Percentiles rank a stretch among this genome's conserved stretches.
Evolutionary conservation across 805 yeast genomes (phyloP).

Genomic region (Cyberlindnera lachancei): DNA sequence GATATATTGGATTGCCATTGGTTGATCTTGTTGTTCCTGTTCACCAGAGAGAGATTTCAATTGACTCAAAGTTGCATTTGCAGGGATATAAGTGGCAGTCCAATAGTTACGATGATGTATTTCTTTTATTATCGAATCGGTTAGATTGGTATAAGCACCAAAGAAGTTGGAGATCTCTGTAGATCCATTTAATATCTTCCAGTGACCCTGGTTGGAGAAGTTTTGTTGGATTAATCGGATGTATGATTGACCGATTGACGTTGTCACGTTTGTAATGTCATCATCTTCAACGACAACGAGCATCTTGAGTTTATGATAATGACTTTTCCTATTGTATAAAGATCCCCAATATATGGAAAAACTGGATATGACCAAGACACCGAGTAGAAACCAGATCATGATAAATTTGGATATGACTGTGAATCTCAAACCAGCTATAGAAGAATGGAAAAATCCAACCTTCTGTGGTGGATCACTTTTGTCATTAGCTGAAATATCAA

Average conservation of each 20-base stretch:
- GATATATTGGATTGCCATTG: slow-evolving; percentile 33
- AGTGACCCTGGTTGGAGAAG: slow-evolving; percentile 2
- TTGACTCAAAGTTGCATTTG: slow-evolving; percentile 24
- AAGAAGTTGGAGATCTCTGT: slow-evolving; percentile 19
- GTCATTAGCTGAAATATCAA: no score
- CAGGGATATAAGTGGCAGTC: slow-evolving; percentile 49
- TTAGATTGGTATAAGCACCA: slow-evolving; percentile 16
- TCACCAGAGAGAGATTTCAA: slow-evolving; percentile 4
- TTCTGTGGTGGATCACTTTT: not conserved
- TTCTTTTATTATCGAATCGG: slow-evolving; percentile 32
- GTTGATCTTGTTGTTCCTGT: slow-evolving; percentile 19
- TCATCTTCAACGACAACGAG: slow-evolving; percentile 29
- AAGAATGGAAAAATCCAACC: not conserved
- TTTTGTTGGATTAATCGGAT: slow-evolving; percentile 1
- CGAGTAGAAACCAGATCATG: not conserved
- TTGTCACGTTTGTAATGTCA: slow-evolving; percentile 13
- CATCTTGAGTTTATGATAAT: slow-evolving; percentile 21
- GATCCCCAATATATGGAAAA: slow-evolving; percentile 34
- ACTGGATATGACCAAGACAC: not conserved
- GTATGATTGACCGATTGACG: slow-evolving; percentile 23
- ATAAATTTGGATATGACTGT: not conserved
- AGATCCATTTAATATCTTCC: slow-evolving; percentile 17
- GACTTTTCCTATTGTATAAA: slow-evolving; percentile 21
- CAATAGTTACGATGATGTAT: slow-evolving; percentile 54
- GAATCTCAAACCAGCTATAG: not conserved